Percentiles rank a stretch among this genome's conserved stretches.
Evolutionary conservation across 768 basidiomycete species (phyloP).

Genomic region (Crassisporium funariophilum): DNA sequence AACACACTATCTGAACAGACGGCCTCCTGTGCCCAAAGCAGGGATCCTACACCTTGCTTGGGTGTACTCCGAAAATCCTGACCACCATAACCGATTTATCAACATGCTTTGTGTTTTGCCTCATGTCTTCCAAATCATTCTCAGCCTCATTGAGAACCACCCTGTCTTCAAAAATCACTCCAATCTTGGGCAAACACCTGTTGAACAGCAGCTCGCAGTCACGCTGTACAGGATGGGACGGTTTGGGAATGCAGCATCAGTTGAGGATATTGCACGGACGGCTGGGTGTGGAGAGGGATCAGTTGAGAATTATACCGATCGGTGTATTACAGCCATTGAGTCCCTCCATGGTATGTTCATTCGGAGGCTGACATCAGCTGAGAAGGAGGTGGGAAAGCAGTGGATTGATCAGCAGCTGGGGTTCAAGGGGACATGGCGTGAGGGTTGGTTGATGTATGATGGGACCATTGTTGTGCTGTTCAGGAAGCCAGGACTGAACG

Average conservation of each 20-base stretch:
- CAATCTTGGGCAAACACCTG: slow-evolving; percentile 17
- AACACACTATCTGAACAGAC: background rate
- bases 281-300: slow-evolving; percentile 10
- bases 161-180: slow-evolving; percentile 28
- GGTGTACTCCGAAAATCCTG: slow-evolving; percentile 11
- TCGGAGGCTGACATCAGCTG: slow-evolving; percentile 25
- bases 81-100: slow-evolving; percentile 21
- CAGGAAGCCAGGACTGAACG: slow-evolving; percentile 27
- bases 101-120: slow-evolving; percentile 29
- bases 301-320: slow-evolving; percentile 28
- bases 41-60: background rate
- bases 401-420: slow-evolving; percentile 35
- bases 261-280: slow-evolving; percentile 12
- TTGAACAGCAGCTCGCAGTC: slow-evolving; percentile 17
- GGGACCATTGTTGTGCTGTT: slow-evolving; percentile 31
- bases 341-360: slow-evolving; percentile 31
- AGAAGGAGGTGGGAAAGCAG: slow-evolving; percentile 34
- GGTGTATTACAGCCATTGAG: slow-evolving; percentile 29
- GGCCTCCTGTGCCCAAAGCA: background rate
- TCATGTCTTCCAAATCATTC: slow-evolving; percentile 23
- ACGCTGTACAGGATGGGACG: slow-evolving; percentile 16
- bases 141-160: slow-evolving; percentile 30
- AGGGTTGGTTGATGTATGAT: slow-evolving; percentile 37
- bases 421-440: slow-evolving; percentile 31
- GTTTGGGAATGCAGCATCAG: slow-evolving; percentile 15